These are phyloP conservation scores for Dillenia suffruticosa DNA, from an alignment of 164 flowering plant species.

Conservation along the genomic window DNA sequence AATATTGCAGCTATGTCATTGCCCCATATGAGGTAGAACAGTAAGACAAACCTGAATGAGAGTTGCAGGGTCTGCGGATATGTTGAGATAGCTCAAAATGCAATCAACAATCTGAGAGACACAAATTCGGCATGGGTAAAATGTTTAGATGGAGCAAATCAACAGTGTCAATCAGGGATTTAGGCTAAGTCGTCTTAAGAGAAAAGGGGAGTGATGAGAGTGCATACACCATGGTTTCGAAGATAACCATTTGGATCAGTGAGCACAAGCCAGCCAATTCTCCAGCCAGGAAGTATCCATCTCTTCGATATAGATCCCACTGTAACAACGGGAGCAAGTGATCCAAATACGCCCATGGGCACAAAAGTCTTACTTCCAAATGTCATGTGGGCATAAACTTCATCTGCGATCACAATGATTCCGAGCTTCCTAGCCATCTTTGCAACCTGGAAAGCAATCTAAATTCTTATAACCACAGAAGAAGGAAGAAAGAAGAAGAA, in stretches of 20 bases:
- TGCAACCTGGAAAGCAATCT: conserved; percentile 10
- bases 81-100: conserved; percentile 22
- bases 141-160: too few species aligned
- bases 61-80: conserved; percentile 33
- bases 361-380: neutral
- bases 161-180: too few species aligned
- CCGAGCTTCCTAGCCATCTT: conserved; percentile 27
- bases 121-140: too few species aligned
- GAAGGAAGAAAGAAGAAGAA: neutral
- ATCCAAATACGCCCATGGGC: too few species aligned
- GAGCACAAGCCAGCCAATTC: conserved; percentile 2
- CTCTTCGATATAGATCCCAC: too few species aligned
- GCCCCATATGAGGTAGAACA: too few species aligned
- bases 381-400: too few species aligned
- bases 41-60: conserved; percentile 33
- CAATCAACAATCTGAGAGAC: conserved; percentile 24
- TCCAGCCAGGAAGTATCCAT: conserved; percentile 6
- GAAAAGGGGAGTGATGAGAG: too few species aligned
- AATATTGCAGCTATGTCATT: too few species aligned
- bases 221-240: neutral
- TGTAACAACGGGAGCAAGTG: neutral
- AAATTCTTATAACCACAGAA: neutral
- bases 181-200: too few species aligned
- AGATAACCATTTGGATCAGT: conserved; percentile 3
- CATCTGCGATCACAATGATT: conserved; percentile 5